These are phyloP conservation scores for Leishmania aethiopica DNA, from an alignment of 208 protist genomes.

Conservation along the genomic window DNA sequence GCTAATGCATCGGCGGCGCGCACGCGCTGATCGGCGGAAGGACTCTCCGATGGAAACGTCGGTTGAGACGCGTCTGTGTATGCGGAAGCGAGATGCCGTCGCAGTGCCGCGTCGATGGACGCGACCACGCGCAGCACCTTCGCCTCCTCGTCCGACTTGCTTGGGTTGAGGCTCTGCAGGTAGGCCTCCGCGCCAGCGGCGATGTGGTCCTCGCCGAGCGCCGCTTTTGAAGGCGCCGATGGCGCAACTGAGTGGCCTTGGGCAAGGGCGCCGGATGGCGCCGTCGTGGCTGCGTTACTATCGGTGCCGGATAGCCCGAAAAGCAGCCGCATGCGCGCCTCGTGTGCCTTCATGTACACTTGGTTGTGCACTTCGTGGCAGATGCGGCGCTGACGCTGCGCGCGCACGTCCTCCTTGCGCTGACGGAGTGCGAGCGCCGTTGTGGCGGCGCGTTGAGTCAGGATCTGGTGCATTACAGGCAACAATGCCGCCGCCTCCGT, in stretches of 20 bases:
- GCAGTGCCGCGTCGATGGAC: conserved; percentile 33
- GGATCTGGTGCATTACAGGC: background rate
- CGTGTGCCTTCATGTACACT: conserved; percentile 31
- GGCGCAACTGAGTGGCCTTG: too few species aligned
- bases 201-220: too few species aligned
- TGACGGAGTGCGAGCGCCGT: too few species aligned
- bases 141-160: conserved; percentile 27
- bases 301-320: conserved; percentile 3
- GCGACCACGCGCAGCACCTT: conserved; percentile 34
- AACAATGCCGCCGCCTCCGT: background rate
- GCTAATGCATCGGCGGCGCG: too few species aligned
- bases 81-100: conserved; percentile 24
- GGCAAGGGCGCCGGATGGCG: too few species aligned
- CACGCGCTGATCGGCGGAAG: too few species aligned
- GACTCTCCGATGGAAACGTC: too few species aligned
- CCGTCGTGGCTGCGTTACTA: too few species aligned
- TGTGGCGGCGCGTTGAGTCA: background rate
- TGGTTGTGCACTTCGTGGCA: conserved; percentile 30
- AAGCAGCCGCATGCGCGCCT: conserved; percentile 43
- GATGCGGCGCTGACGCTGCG: conserved; percentile 13
- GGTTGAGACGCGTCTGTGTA: background rate
- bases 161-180: conserved; percentile 23
- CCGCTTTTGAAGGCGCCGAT: too few species aligned
- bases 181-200: conserved; percentile 23
- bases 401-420: too few species aligned